Evolutionary conservation across 495 filamentous ascomycete species (phyloP).

Genomic region (Lophiotrema nucula): DNA sequence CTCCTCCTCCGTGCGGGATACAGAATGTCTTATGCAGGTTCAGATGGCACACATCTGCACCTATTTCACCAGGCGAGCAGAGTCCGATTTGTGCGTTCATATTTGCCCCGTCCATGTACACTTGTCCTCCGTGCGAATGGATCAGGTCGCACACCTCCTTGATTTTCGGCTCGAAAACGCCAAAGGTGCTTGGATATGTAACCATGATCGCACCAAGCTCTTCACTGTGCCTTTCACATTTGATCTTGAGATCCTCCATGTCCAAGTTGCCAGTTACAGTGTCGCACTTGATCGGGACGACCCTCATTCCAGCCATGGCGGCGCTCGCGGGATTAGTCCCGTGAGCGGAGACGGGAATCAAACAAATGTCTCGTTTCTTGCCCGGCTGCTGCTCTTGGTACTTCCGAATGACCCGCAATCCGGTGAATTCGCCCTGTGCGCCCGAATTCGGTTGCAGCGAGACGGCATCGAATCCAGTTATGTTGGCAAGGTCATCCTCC

Average conservation of each 20-base stretch:
- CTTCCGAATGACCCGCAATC: constrained; percentile 87
- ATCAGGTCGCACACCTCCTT: constrained; percentile 85
- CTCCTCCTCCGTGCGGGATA: constrained; percentile 95
- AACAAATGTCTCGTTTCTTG: constrained; percentile 81
- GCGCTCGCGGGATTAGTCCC: constrained; percentile 97
- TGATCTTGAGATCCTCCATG: constrained; percentile 77
- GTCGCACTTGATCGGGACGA: constrained; percentile 92
- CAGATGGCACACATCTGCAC: constrained; percentile 95
- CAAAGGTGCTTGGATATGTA: constrained; percentile 96
- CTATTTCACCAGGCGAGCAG: constrained; percentile 95
- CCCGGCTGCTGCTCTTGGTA: constrained; percentile 66
- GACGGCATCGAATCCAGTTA: constrained; percentile 87
- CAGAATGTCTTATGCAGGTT: constrained; percentile 99
- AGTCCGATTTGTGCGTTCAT: constrained; percentile 99
- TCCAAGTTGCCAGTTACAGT: constrained; percentile 87
- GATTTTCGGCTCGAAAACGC: constrained; percentile 90
- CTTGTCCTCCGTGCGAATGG: constrained; percentile 85
- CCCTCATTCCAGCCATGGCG: constrained; percentile 96
- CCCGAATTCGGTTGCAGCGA: constrained; percentile 97
- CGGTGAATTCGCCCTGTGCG: constrained; percentile 94
- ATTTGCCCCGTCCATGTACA: constrained; percentile 99
- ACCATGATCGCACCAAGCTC: constrained; percentile 96
- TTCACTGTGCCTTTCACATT: constrained; percentile 82
- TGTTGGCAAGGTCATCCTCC: constrained; percentile 72
- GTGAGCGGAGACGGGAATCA: constrained; percentile 96